These are phyloP conservation scores for Rhizopus arrhizus DNA, from an alignment of 371 early-diverging fungal species.

Conservation along the genomic window DNA sequence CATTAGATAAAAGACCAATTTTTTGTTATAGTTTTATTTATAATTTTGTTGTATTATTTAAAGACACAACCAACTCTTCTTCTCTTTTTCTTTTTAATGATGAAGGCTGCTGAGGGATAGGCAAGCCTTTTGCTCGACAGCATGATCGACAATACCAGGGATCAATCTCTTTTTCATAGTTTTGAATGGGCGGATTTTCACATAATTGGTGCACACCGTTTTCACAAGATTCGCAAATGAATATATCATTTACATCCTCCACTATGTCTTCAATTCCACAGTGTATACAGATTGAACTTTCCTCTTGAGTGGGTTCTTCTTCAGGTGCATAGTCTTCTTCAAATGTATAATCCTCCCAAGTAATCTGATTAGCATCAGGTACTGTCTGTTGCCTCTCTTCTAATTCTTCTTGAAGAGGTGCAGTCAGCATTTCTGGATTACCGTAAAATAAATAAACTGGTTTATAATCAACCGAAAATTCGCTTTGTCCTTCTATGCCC, in stretches of 20 bases:
- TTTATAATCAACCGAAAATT: slow-evolving; percentile 30
- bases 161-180: slow-evolving; percentile 41
- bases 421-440: slow-evolving; percentile 23
- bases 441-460: slow-evolving; percentile 50
- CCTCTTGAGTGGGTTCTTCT: slow-evolving; percentile 20
- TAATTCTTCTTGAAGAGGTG: slow-evolving; percentile 1
- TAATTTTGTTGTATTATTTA: background rate
- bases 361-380: slow-evolving; percentile 23
- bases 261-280: slow-evolving; percentile 41
- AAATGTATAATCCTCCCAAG: slow-evolving; percentile 41
- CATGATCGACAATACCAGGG: slow-evolving; percentile 57
- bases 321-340: slow-evolving; percentile 26
- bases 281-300: slow-evolving; percentile 35
- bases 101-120: slow-evolving; percentile 25
- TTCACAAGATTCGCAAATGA: slow-evolving; percentile 49
- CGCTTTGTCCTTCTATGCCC: slow-evolving; percentile 8
- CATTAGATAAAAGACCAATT: too few species aligned
- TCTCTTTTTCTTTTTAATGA: slow-evolving; percentile 23
- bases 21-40: background rate
- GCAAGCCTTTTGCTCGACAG: slow-evolving; percentile 26
- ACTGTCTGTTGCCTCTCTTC: slow-evolving; percentile 1
- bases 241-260: slow-evolving; percentile 46
- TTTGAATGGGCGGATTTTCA: slow-evolving; percentile 41
- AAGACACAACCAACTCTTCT: slow-evolving; percentile 1
- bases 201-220: slow-evolving; percentile 50